Percentiles rank a stretch among this genome's conserved stretches.
phyloP scores from a whole-genome alignment of 2,329 filamentous ascomycete species.

The Mycosphaerella sp. region DNA sequence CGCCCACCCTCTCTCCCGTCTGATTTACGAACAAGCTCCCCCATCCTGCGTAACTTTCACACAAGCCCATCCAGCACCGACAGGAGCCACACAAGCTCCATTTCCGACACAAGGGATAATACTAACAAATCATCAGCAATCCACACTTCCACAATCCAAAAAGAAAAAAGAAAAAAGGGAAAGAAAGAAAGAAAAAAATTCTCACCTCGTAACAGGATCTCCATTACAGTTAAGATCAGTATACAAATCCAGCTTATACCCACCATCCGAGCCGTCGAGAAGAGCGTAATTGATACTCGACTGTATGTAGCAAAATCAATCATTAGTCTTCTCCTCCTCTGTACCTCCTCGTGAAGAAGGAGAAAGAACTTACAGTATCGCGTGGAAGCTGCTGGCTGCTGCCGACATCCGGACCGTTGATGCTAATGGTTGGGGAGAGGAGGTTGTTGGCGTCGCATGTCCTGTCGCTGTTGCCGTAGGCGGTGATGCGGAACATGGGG shows the following conservation, averaged over 20 bases:
- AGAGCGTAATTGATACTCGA: neutral
- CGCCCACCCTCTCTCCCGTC: too few relatives aligned
- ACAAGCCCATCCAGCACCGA: conserved; percentile 1
- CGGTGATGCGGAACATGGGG: conserved; percentile 1
- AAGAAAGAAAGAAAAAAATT: too few relatives aligned
- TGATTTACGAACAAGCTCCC: too few relatives aligned
- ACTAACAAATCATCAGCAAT: neutral
- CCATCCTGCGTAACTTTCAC: neutral
- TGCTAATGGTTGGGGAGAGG: conserved; percentile 1
- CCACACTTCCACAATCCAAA: neutral
- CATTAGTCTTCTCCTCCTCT: neutral
- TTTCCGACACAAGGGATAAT: neutral
- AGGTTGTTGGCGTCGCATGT: neutral
- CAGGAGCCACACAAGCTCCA: neutral
- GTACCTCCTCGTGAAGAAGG: too few relatives aligned
- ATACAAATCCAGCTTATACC: neutral
- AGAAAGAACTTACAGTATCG: neutral
- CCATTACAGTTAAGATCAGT: conserved; percentile 1
- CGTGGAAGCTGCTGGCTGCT: neutral
- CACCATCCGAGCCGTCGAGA: neutral
- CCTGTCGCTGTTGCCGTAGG: conserved; percentile 4
- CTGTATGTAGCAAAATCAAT: neutral
- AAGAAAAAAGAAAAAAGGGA: too few relatives aligned
- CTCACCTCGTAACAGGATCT: neutral
- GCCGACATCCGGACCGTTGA: neutral